A percentile compares a stretch with the other conserved stretches of the same genome.
phyloP scores from a whole-genome alignment of 495 filamentous ascomycete species.

The Melanomma pulvis-pyrius region DNA sequence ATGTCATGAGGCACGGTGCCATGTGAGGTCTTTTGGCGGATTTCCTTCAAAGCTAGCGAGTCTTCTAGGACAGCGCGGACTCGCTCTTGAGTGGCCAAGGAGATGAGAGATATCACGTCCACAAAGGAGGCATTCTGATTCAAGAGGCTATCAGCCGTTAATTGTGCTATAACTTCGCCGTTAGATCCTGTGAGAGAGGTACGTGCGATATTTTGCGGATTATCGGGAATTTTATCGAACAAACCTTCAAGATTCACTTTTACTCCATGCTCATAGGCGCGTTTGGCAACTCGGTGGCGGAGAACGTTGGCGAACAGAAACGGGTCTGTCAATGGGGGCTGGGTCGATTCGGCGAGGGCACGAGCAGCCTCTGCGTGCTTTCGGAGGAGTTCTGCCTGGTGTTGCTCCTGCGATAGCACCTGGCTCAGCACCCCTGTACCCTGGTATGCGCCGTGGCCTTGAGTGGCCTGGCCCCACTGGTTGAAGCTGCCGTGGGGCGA shows the following conservation, averaged over 20 bases:
- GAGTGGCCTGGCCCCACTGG: conserved; percentile 53
- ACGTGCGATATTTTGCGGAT: conserved; percentile 39
- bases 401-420: conserved; percentile 48
- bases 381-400: conserved; percentile 54
- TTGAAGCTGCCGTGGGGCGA: conserved; percentile 52
- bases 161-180: conserved; percentile 54
- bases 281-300: conserved; percentile 51
- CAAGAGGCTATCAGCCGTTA: conserved; percentile 65
- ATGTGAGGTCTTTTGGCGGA: conserved; percentile 70
- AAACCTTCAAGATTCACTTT: conserved; percentile 66
- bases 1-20: conserved; percentile 71
- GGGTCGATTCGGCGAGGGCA: conserved; percentile 53
- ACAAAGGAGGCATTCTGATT: conserved; percentile 66
- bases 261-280: conserved; percentile 59
- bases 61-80: conserved; percentile 71
- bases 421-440: conserved; percentile 63
- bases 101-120: conserved; percentile 75
- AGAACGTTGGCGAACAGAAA: conserved; percentile 54
- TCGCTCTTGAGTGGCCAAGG: conserved; percentile 73
- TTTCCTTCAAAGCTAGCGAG: conserved; percentile 63
- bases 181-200: conserved; percentile 52
- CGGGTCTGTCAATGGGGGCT: conserved; percentile 61
- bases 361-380: conserved; percentile 53
- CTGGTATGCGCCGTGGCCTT: conserved; percentile 52
- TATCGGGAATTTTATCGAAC: conserved; percentile 55